A percentile compares a stretch with the other conserved stretches of the same genome.
phyloP scores from a whole-genome alignment of 2,329 filamentous ascomycete genomes.

The Paracoccidioides brasiliensis region DNA sequence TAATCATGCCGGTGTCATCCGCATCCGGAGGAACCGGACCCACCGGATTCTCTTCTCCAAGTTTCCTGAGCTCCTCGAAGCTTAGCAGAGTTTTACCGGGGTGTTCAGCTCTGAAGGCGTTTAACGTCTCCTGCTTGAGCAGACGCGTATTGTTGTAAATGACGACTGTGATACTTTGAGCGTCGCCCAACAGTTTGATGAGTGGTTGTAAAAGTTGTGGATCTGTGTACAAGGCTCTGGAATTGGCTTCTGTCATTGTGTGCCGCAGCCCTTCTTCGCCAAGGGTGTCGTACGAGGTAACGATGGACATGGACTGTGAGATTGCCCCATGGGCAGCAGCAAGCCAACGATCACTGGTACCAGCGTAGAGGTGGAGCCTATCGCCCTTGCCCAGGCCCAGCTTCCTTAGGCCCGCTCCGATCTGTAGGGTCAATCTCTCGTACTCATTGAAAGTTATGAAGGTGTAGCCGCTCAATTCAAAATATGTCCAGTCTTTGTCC shows the following conservation, averaged over 20 bases:
- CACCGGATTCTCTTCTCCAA: slow-evolving; percentile 55
- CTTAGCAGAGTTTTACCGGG: slow-evolving; percentile 30
- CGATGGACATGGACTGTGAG: slow-evolving; percentile 75
- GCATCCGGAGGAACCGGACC: slow-evolving; percentile 56
- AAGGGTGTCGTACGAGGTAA: slow-evolving; percentile 50
- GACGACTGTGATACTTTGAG: slow-evolving; percentile 38
- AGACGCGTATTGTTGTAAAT: slow-evolving; percentile 41
- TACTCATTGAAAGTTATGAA: slow-evolving; percentile 73
- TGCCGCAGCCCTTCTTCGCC: slow-evolving; percentile 21
- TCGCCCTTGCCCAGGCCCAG: slow-evolving; percentile 51
- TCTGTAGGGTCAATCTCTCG: slow-evolving; percentile 49
- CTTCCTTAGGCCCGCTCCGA: slow-evolving; percentile 55
- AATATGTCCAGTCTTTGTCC: slow-evolving; percentile 84
- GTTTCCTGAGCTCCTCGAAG: slow-evolving; percentile 42
- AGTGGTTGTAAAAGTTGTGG: slow-evolving; percentile 33
- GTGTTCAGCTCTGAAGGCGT: slow-evolving; percentile 38
- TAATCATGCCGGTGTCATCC: slow-evolving; percentile 61
- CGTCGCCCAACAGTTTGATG: slow-evolving; percentile 39
- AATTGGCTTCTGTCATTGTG: slow-evolving; percentile 19
- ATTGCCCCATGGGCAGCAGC: slow-evolving; percentile 36
- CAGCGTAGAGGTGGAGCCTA: slow-evolving; percentile 59
- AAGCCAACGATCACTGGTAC: slow-evolving; percentile 28
- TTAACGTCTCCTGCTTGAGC: slow-evolving; percentile 34
- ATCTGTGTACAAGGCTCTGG: slow-evolving; percentile 21
- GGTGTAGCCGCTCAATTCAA: slow-evolving; percentile 63